phyloP scores from a whole-genome alignment of 331 rosid species.

The Acacia concinna region DNA sequence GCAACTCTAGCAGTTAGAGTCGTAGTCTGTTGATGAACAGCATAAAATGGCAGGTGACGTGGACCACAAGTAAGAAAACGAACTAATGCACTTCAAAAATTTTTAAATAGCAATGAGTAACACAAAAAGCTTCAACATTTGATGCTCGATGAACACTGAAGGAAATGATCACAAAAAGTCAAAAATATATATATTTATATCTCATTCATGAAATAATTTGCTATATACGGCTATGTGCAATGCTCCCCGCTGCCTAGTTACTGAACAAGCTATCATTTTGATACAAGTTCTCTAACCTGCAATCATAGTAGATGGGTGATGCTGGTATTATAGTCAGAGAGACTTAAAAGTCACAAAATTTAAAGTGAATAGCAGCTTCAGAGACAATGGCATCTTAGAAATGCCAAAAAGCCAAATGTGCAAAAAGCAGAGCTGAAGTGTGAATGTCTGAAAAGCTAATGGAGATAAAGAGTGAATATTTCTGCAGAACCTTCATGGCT shows the following conservation, averaged over 20 bases:
- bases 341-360: neutral
- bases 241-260: neutral
- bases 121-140: neutral
- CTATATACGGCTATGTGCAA: neutral
- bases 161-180: neutral
- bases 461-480: neutral
- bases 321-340: neutral
- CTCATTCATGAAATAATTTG: too few relatives aligned
- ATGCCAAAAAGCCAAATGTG: neutral
- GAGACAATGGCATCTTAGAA: neutral
- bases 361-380: neutral
- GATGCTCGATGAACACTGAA: neutral
- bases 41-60: neutral
- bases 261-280: neutral
- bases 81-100: neutral
- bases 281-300: neutral
- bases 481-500: neutral
- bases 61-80: neutral
- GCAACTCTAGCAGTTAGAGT: neutral
- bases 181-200: too few relatives aligned
- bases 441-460: neutral
- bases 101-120: neutral
- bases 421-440: neutral
- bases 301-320: neutral
- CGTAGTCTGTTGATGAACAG: neutral